A percentile compares a stretch with the other conserved stretches of the same genome.
These are phyloP conservation scores for Dendryphion nanum DNA, from an alignment of 2,329 filamentous ascomycete genomes.

Conservation along the genomic window DNA sequence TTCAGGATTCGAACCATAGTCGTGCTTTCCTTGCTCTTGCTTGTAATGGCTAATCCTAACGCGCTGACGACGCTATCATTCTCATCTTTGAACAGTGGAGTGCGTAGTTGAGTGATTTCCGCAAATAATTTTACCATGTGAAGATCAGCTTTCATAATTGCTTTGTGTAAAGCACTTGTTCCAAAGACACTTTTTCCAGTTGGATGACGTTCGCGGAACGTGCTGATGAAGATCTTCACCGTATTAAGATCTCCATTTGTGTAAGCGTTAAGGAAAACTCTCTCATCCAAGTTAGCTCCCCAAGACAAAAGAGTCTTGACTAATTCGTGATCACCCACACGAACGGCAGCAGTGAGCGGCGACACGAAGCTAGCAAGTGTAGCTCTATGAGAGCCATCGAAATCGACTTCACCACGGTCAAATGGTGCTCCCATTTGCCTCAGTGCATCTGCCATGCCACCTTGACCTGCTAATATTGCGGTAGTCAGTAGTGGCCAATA, in stretches of 20 bases:
- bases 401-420: neutral
- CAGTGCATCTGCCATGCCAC: neutral
- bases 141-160: neutral
- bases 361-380: neutral
- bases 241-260: neutral
- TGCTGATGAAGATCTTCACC: constrained; percentile 1
- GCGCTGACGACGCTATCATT: neutral
- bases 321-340: neutral
- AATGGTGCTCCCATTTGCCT: neutral
- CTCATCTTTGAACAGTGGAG: too few relatives aligned
- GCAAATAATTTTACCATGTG: neutral
- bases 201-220: neutral
- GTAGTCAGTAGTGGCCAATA: too few relatives aligned
- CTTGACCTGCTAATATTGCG: too few relatives aligned
- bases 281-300: neutral
- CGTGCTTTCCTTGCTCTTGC: neutral
- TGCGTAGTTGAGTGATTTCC: too few relatives aligned
- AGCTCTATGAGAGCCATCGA: neutral
- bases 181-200: neutral
- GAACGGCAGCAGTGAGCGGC: neutral
- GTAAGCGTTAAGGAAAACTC: neutral
- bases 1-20: neutral
- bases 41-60: neutral
- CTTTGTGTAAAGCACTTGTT: neutral
- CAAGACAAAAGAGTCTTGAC: neutral